These are phyloP conservation scores for Pterulicium gracile DNA, from an alignment of 1,284 basidiomycete species.

Conservation along the genomic window DNA sequence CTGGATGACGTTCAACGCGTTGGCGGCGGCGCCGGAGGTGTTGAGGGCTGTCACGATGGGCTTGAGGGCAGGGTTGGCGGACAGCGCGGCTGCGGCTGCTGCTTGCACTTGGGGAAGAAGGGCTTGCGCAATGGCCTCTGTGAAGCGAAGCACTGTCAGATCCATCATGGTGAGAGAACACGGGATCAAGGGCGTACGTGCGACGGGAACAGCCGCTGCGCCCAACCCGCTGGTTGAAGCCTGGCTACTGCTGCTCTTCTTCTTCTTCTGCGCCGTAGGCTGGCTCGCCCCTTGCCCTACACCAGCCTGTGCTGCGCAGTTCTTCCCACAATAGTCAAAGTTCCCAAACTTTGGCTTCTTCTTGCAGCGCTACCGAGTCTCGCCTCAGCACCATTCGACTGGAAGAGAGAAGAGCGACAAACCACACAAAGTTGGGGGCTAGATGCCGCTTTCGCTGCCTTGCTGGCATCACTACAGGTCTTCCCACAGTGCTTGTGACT, in stretches of 20 bases:
- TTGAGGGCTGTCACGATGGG: background rate
- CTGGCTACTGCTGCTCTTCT: background rate
- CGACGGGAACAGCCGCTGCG: background rate
- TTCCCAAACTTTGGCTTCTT: conserved; percentile 38
- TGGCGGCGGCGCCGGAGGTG: background rate
- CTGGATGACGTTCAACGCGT: background rate
- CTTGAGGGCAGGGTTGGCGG: background rate
- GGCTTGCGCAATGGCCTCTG: background rate
- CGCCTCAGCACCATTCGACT: conserved; percentile 5
- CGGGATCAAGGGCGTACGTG: too few species aligned
- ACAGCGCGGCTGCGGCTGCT: background rate
- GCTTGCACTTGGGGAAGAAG: background rate
- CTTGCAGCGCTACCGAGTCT: conserved; percentile 28
- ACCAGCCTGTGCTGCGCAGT: conserved; percentile 27
- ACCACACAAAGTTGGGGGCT: conserved; percentile 18
- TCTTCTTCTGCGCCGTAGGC: background rate
- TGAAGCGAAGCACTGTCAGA: too few species aligned
- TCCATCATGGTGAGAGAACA: too few species aligned
- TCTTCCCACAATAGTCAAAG: conserved; percentile 40
- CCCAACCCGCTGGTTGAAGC: background rate
- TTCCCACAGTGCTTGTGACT: conserved; percentile 47
- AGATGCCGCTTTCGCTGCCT: conserved; percentile 23
- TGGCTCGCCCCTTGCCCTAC: background rate
- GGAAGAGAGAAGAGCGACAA: conserved; percentile 7
- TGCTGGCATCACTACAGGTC: conserved; percentile 37